Evolutionary conservation across 1,284 basidiomycete species (phyloP), one percentile per base, ranked within the genome.

Genomic region (Papiliotrema flavescens): DNA sequence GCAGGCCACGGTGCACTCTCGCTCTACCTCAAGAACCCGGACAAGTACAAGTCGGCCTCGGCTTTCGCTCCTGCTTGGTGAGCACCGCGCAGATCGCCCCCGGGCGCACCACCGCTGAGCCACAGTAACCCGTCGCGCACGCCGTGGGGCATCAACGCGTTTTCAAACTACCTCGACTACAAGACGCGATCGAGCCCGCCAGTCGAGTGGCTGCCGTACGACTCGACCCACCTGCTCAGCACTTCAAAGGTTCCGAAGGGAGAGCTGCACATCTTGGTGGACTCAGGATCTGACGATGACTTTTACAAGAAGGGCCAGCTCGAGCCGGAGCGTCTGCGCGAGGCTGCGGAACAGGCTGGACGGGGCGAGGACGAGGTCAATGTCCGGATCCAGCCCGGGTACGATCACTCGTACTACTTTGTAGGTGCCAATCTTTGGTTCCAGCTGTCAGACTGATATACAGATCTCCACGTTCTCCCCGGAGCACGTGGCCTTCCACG

Each of bases 111-210:
- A 23, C 17, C n/a, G 48, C 56, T 55, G 32, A 48, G 34, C 37
- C 39, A 17, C 55, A 76, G 74, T 52, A 96, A 98, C 77, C 94
- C 96, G 0, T 86, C 86, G 14, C 81, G 85, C 47, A 89, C 86
- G 50, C 85, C 88, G 0, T 97, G 95, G 94, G 95, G 96, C 32
- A 80, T 87, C 65, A 96, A 95, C 72, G 94, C 93, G 0, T 97
- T 98, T 78, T 70, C 66, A 3, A 90, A 90, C n/a, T 98, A 97
- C 78, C 83, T 98, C 48, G 24, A 52, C 28, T 24, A 58, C 11
- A 36, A 32, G 17, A 64, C 67, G 9, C 53, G 59, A 35, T 63
- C 62, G 22, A 77, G 81, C 54, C 86, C 86, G 19, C 84, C 68
- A 75, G 75, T 60, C 28, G 67, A 68, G 53, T 75, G 73, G 73